phyloP scores from a whole-genome alignment of 768 basidiomycete genomes.

The Tricholomella constricta region DNA sequence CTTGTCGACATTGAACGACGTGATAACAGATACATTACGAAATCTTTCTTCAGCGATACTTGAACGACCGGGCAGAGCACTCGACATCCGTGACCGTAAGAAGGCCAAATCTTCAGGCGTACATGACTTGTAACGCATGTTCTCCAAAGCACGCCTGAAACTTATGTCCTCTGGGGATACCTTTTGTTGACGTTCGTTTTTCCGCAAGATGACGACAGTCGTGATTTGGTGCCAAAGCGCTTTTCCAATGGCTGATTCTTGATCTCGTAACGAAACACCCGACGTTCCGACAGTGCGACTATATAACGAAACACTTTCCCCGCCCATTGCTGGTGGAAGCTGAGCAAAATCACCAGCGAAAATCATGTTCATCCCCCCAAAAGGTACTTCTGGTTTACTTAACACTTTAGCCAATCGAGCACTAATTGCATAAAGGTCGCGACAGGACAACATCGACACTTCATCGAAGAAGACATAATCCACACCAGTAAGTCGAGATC shows the following conservation, averaged over 20 bases:
- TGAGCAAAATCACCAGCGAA: conserved; percentile 50
- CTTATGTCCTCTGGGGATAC: conserved; percentile 22
- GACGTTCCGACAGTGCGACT: conserved; percentile 14
- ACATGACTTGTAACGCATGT: conserved; percentile 40
- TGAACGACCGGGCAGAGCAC: background rate
- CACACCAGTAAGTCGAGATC: too few relatives aligned
- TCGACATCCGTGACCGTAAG: conserved; percentile 25
- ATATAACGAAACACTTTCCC: conserved; percentile 27
- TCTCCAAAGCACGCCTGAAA: too few relatives aligned
- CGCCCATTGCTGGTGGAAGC: conserved; percentile 37
- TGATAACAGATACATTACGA: conserved; percentile 38
- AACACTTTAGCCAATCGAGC: background rate
- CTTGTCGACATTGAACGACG: conserved; percentile 1
- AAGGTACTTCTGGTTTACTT: background rate
- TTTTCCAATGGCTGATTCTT: conserved; percentile 26
- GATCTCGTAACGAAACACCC: background rate
- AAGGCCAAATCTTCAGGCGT: conserved; percentile 38
- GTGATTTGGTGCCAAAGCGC: conserved; percentile 31
- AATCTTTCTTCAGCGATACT: conserved; percentile 22
- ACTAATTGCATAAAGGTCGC: background rate
- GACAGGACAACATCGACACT: too few relatives aligned
- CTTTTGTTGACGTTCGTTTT: conserved; percentile 36
- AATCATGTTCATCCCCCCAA: conserved; percentile 42
- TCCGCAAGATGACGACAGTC: conserved; percentile 23
- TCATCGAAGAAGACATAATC: too few relatives aligned